Evolutionary conservation across 176 grass and related monocot species (phyloP), one percentile per base, ranked within the genome.

Genomic region (Cymbopogon citratus): DNA sequence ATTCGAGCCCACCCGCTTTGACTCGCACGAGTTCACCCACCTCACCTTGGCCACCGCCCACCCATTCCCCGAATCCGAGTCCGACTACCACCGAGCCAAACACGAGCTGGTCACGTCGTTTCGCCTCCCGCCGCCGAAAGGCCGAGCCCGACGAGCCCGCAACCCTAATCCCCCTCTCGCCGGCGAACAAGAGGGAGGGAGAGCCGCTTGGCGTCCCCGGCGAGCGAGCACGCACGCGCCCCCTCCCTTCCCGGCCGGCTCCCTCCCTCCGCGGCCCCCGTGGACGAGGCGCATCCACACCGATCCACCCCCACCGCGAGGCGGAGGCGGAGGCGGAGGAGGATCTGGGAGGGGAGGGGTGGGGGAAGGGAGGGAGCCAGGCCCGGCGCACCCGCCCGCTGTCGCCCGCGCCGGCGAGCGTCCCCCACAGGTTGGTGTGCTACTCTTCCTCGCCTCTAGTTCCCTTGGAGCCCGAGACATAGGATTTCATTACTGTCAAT

Each of bases 151-250:
- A 4, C 13, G 61, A 41, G 6, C 38, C 43, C 14, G 70, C 44
- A 79, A 79, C 62, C 76, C 76, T 79, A 79, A n/a, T 44, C 39
- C 9, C 45, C 14, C 39, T 7, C 40, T 24, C 77, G 63, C 44
- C 77, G 77, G 7, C 26, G 77, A 49, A 66, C 26, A 66, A 39
- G 76, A 48, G 49, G 8, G 45, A 9, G 45, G 36, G 40, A 36
- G 40, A 29, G 31, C 61, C 25, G 43, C 62, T 2, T 4, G 5
- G 41, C 24, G 23, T 39, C 9, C 24, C 9, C 27, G 19, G 41
- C 61, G 16, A 6, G 61, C n/a, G n/a, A n/a, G n/a, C n/a, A n/a
- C n/a, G n/a, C 76, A 2, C 46, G 46, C 61, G 16, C 18, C 28
- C 52, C 3, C 12, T 8, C 62, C 71, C 27, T 71, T 45, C 40